phyloP scores from a whole-genome alignment of 1,284 basidiomycete genomes.

The Naganishia sp. region DNA sequence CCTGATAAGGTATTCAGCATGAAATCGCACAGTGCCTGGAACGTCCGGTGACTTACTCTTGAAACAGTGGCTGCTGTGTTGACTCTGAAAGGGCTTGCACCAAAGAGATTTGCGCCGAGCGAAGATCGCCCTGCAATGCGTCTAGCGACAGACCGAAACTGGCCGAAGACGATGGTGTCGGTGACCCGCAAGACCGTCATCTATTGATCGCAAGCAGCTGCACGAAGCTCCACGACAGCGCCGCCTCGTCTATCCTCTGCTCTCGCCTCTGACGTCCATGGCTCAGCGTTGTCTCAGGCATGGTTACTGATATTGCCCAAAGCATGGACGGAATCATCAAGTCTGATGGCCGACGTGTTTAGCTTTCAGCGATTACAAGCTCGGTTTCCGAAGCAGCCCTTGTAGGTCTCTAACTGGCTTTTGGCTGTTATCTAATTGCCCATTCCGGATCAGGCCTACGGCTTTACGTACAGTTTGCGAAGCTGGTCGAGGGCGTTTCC shows the following conservation, averaged over 20 bases:
- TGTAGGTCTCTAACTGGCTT: too few relatives aligned
- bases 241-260: too few relatives aligned
- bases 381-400: neutral
- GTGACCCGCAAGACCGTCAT: too few relatives aligned
- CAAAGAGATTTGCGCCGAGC: neutral
- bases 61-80: conserved; percentile 17
- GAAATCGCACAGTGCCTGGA: conserved; percentile 11
- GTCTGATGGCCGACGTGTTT: neutral
- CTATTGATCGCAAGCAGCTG: too few relatives aligned
- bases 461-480: too few relatives aligned
- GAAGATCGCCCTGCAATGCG: neutral
- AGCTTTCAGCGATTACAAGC: neutral
- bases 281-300: conserved; percentile 7
- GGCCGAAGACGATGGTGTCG: too few relatives aligned
- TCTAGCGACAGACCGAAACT: neutral
- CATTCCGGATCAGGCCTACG: neutral
- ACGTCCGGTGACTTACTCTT: conserved; percentile 19
- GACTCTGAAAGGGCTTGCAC: conserved; percentile 7
- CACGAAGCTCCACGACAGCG: too few relatives aligned
- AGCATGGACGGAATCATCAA: conserved; percentile 6
- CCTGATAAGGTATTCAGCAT: neutral
- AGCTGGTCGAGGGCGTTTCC: neutral
- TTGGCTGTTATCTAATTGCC: neutral
- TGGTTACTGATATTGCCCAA: conserved; percentile 13
- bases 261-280: neutral